Conservation (phyloP, 805 yeast genomes). For the Candida chilensis region DNA sequence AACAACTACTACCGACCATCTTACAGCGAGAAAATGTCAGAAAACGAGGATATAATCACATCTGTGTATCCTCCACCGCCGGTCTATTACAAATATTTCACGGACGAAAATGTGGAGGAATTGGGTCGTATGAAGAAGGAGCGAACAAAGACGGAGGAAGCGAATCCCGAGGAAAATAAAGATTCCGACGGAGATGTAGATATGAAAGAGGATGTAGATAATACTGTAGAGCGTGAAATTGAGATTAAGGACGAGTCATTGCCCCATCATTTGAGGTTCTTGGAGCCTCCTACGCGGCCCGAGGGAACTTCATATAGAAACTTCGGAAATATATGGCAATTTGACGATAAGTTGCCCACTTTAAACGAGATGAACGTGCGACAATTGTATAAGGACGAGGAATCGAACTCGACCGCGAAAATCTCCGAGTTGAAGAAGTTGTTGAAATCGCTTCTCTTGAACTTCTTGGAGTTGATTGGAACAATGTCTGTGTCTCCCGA, state of each 20-base stretch:
- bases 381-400: constrained; percentile 51
- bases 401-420: constrained; percentile 33
- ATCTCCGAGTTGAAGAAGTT: constrained; percentile 73
- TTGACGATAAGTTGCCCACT: constrained; percentile 67
- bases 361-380: constrained; percentile 69
- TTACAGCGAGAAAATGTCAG: too few relatives aligned
- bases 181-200: constrained; percentile 6
- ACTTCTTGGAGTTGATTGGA: constrained; percentile 78
- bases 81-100: constrained; percentile 65
- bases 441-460: constrained; percentile 67
- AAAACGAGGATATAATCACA: constrained; percentile 40
- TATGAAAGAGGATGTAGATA: neutral
- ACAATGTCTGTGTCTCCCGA: constrained; percentile 68
- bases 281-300: constrained; percentile 61
- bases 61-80: constrained; percentile 96
- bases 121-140: constrained; percentile 16
- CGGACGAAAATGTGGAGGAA: constrained; percentile 51
- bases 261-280: constrained; percentile 47
- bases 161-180: constrained; percentile 15
- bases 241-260: constrained; percentile 32
- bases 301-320: constrained; percentile 63
- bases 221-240: constrained; percentile 7
- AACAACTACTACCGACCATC: too few relatives aligned
- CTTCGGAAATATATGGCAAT: constrained; percentile 88
- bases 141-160: constrained; percentile 12